Base-by-base conservation (phyloP, 352 stramenopile species). In the Globisporangium nodosum region DNA sequence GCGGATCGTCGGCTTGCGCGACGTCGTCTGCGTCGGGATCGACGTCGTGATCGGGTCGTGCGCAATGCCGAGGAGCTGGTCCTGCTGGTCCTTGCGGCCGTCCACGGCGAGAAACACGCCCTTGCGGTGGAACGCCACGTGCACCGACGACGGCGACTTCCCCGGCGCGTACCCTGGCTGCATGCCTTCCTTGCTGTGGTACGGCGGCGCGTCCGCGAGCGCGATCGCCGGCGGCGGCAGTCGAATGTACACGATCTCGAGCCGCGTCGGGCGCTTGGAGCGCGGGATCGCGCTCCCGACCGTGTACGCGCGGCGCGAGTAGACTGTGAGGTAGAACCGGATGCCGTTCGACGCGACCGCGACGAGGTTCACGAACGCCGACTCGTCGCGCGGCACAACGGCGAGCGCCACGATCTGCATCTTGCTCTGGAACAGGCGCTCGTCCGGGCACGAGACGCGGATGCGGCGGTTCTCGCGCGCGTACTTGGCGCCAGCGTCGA, bases 311-410 rank as follows among this genome's bases (percentile, higher is more conserved):
- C 78, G 70, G 5, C 81, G 70, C n/a, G 86, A 89, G 52, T 97
- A 87, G 0, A 77, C 88, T 0, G 91, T 96, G 20, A 98, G 66
- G 68, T 97, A 98, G 50, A 98, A 97, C 46, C 95, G 85, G 42
- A 98, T 87, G n/a, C 93, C 93, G 49, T 94, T 96, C 7, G 88
- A 91, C 7, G 90, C 96, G 13, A 98, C 71, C 13, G 90, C 93
- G 9, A 98, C 80, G n/a, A 98, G 74, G 37, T 85, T 96, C n/a
- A 98, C 77, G 13, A 87, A 79, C 51, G 83, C 75, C 16, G 83
- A 93, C 60, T 95, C 85, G 24, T 87, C 74, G 0, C 78, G 79
- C 33, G 73, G 60, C 0, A 95, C 73, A 5, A 85, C 68, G 1
- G 78, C 70, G 11, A 95, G 61, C 42, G 81, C 83, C 47, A 91